A percentile compares a stretch with the other conserved stretches of the same genome.
Conservation (phyloP, 2,329 filamentous ascomycete genomes). For the Colletotrichum graminicola region DNA sequence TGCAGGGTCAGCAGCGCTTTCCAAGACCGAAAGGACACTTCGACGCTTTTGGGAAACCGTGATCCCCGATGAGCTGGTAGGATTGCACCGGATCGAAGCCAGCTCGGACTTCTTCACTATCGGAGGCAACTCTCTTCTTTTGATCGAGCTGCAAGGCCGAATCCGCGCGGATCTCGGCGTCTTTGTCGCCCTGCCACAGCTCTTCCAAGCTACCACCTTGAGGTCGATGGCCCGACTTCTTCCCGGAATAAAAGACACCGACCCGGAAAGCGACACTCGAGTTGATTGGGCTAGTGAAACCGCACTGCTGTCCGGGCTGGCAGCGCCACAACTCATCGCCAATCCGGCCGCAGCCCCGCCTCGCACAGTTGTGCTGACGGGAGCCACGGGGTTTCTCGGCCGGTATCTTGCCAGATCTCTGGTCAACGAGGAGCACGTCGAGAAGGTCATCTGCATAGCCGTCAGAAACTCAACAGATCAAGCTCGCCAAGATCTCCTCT, state of each 20-base stretch:
- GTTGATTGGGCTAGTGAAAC: conserved; percentile 53
- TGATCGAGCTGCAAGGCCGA: conserved; percentile 49
- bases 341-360: background rate
- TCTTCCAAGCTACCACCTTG: conserved; percentile 53
- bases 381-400: conserved; percentile 43
- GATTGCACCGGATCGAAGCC: background rate
- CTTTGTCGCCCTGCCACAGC: conserved; percentile 47
- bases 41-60: background rate
- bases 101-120: conserved; percentile 52
- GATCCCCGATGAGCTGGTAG: conserved; percentile 1
- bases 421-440: conserved; percentile 26
- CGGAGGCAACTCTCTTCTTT: conserved; percentile 54
- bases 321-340: background rate
- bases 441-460: conserved; percentile 27
- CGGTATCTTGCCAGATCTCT: conserved; percentile 39
- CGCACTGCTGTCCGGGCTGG: background rate
- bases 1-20: background rate
- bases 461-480: too few species aligned
- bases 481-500: too few species aligned
- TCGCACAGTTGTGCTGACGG: conserved; percentile 39
- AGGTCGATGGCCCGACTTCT: conserved; percentile 49
- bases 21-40: background rate
- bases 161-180: conserved; percentile 49
- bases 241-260: conserved; percentile 41
- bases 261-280: conserved; percentile 9